Percentiles rank a stretch among this genome's conserved stretches.
These are phyloP conservation scores for Chondrus crispus DNA, from an alignment of 23 red algal species.

Conservation along the genomic window DNA sequence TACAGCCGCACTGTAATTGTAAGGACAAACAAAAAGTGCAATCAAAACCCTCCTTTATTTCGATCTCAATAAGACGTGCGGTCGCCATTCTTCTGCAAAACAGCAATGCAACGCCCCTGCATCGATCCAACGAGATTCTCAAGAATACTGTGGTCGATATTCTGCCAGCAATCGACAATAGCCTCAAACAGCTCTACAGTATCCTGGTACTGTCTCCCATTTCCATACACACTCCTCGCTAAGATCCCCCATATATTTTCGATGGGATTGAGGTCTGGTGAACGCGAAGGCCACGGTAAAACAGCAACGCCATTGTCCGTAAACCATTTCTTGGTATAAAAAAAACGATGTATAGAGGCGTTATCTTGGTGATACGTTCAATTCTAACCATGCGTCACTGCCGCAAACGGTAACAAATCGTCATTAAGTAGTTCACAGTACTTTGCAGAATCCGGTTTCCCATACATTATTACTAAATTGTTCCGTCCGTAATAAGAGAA, in stretches of 20 bases:
- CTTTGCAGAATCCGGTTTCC: no score
- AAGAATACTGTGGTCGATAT: not conserved
- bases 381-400: no score
- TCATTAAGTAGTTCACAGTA: no score
- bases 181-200: not conserved
- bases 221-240: not conserved
- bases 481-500: no score
- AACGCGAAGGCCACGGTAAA: not conserved
- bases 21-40: no score
- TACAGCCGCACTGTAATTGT: no score
- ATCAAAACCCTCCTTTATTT: no score
- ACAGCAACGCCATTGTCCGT: not conserved
- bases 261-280: not conserved
- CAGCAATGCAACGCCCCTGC: not conserved
- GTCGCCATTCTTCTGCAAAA: no score
- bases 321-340: not conserved
- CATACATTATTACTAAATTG: no score
- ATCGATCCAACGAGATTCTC: not conserved
- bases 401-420: no score
- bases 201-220: not conserved
- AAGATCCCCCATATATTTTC: not conserved
- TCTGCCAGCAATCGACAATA: not conserved
- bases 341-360: not conserved
- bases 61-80: no score
- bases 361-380: not conserved